Percentiles rank a stretch among this genome's conserved stretches.
Conservation (phyloP, 73 alveolate genomes). For the Symbiodinium pilosum region DNA sequence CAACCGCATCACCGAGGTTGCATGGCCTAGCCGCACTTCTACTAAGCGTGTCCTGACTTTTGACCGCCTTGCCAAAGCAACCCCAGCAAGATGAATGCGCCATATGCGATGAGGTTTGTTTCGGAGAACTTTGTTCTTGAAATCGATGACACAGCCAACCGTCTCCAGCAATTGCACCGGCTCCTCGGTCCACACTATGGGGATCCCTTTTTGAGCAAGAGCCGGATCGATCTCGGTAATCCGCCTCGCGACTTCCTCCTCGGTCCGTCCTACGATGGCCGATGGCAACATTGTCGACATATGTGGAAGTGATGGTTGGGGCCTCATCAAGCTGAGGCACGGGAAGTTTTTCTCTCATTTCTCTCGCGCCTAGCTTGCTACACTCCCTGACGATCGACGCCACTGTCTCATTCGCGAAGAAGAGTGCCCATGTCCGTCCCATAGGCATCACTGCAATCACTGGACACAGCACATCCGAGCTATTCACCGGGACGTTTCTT, state of each 20-base stretch:
- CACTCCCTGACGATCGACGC: not conserved
- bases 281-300: conserved; percentile 12
- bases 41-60: no score
- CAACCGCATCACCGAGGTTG: not conserved
- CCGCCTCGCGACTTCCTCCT: no score
- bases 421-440: conserved; percentile 30
- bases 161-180: no score
- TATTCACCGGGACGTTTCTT: not conserved
- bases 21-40: conserved; percentile 26
- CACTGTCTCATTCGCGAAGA: conserved; percentile 21
- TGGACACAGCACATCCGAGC: not conserved
- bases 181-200: no score
- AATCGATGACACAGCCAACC: no score
- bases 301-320: not conserved
- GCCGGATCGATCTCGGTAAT: no score
- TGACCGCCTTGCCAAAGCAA: not conserved
- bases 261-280: no score
- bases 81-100: no score
- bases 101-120: no score
- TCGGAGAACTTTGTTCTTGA: no score
- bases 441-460: no score
- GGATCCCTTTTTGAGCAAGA: no score
- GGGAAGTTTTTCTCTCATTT: not conserved
- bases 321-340: not conserved
- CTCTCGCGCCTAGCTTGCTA: not conserved